Base-by-base conservation (phyloP, 352 stramenopile genomes). In the Phytopythium kandeliae region DNA sequence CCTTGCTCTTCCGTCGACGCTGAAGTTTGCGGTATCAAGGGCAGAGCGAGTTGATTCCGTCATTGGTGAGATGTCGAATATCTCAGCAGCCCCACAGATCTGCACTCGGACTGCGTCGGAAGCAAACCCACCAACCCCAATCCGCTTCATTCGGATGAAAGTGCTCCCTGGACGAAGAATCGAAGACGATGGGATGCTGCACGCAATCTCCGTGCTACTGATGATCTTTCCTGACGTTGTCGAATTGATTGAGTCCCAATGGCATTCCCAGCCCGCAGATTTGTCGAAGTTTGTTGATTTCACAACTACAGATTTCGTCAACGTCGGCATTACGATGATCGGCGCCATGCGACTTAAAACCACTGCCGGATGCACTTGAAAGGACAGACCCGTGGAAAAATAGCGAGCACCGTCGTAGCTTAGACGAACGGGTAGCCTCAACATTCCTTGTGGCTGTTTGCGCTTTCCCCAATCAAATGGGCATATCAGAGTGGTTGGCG, bases 321-420 rank as follows among this genome's bases (percentile, higher is more conserved):
- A 36, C 0, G 34, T 22, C 16, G 58, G 51, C 28, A 83, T 55
- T 22, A 79, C 61, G 0, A 53, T 38, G 19, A 59, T 8, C 9
- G 71, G 69, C 3, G 17, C 36, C 25, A 60, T 52, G 6, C 30
- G 41, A n/a, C 36, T 63, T 15, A 79, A 25, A 5, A 56, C 3
- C 10, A 59, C 43, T 9, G 63, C 48, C 21, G 60, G 37, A 25
- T 71, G 60, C 10, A 69, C 41, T 16, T 60, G 60, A 22, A 79
- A 76, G 13, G 21, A 55, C 12, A 63, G 63, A 0, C 69, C 63
- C 31, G 69, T 76, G 9, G 65, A 54, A 33, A 77, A 63, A 12
- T 56, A 78, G 4, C 60, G 7, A 0, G 38, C 13, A 12, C 58
- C 67, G 45, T 57, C 57, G 40, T 78, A 51, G 33, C 65, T 71